phyloP scores from a whole-genome alignment of 2,329 filamentous ascomycete genomes.

The Penicillium glabrum region DNA sequence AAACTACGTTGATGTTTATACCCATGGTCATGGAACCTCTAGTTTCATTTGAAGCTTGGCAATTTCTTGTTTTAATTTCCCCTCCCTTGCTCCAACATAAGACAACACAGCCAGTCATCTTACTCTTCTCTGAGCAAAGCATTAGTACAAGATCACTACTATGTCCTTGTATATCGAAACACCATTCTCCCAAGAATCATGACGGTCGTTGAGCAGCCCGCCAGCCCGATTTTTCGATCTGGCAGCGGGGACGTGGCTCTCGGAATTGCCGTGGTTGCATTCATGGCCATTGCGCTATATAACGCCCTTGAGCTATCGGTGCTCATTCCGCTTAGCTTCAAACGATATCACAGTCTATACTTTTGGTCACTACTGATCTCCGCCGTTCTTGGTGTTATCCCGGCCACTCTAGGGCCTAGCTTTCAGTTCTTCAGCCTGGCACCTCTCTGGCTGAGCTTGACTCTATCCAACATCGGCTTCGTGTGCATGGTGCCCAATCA shows the following conservation, averaged over 20 bases:
- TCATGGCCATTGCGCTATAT: slow-evolving; percentile 6
- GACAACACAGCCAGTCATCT: background rate
- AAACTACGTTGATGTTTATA: background rate
- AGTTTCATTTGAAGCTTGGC: background rate
- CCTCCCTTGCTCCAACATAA: background rate
- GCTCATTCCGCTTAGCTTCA: slow-evolving; percentile 2
- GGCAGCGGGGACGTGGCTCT: background rate
- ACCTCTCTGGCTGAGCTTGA: slow-evolving; percentile 25
- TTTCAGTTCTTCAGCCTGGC: slow-evolving; percentile 26
- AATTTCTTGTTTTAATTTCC: background rate
- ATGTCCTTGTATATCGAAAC: background rate
- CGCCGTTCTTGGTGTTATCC: slow-evolving; percentile 12
- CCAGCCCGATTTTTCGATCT: background rate
- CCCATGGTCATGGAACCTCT: background rate
- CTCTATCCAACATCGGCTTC: slow-evolving; percentile 50
- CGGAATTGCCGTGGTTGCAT: background rate
- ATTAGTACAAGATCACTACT: background rate
- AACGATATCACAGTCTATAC: slow-evolving; percentile 4
- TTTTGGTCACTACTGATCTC: slow-evolving; percentile 5
- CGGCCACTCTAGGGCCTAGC: slow-evolving; percentile 30
- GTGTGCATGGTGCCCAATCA: slow-evolving; percentile 40
- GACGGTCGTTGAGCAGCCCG: background rate
- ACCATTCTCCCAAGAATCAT: background rate
- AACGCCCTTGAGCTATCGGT: slow-evolving; percentile 4
- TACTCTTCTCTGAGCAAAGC: background rate